Percentiles rank a stretch among this genome's conserved stretches.
Evolutionary conservation across 1,284 basidiomycete genomes (phyloP).

Genomic region (Peniophora sp.): DNA sequence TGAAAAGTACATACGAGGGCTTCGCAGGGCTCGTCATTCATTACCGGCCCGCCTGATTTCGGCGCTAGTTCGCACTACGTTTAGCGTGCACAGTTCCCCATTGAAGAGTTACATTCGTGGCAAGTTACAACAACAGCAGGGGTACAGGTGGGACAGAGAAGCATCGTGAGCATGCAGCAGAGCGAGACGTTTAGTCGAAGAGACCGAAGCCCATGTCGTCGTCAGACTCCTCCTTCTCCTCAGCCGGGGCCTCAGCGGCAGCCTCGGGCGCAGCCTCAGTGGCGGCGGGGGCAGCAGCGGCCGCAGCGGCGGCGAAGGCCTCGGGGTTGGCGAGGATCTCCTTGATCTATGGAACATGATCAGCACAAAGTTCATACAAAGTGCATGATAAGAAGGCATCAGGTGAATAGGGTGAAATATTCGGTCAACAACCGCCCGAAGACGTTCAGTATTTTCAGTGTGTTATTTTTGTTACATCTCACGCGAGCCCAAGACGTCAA

Average conservation of each 20-base stretch:
- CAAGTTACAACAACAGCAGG: no score
- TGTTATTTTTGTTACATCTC: constrained; percentile 41
- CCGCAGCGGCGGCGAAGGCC: constrained; percentile 81
- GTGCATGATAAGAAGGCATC: constrained; percentile 6
- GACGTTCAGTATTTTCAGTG: constrained; percentile 81
- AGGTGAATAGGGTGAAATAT: constrained; percentile 16
- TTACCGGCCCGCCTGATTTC: no score
- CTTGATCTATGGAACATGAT: constrained; percentile 64
- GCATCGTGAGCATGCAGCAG: no score
- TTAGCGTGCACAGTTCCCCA: no score
- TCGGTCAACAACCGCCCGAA: constrained; percentile 35
- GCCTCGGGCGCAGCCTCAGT: constrained; percentile 44
- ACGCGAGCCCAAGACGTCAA: constrained; percentile 4
- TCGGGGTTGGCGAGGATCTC: constrained; percentile 96
- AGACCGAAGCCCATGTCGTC: constrained; percentile 85
- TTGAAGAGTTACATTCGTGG: no score
- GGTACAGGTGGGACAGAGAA: no score
- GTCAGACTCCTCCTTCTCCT: constrained; percentile 74
- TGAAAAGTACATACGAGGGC: no score
- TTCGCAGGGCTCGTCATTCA: no score
- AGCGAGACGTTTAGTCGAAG: constrained; percentile 59
- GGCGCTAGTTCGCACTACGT: no score
- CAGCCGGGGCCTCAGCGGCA: constrained; percentile 55
- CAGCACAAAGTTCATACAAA: constrained; percentile 11
- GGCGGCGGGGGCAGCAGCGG: constrained; percentile 45